Evolutionary conservation across 1,284 basidiomycete species (phyloP).

Genomic region (Malassezia vespertilionis): DNA sequence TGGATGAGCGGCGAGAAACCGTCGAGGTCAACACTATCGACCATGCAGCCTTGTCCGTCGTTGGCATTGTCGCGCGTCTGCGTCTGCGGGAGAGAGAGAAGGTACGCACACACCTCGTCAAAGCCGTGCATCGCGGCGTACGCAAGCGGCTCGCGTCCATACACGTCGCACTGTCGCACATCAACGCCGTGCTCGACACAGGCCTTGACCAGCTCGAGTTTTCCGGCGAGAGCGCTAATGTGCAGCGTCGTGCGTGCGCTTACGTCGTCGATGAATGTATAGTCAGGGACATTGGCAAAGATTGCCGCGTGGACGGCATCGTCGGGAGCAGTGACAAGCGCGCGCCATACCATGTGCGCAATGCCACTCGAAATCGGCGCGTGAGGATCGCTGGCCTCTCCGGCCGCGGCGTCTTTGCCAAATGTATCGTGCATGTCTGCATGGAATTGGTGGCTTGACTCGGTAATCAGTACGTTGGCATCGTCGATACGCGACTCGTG

Average conservation of each 20-base stretch:
- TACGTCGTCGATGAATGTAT: constrained; percentile 86
- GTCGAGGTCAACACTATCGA: constrained; percentile 53
- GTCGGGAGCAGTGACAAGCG: constrained; percentile 31
- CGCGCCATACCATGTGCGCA: constrained; percentile 41
- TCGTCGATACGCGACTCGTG: constrained; percentile 26
- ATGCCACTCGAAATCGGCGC: constrained; percentile 26
- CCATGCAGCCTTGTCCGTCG: neutral
- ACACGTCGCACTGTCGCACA: constrained; percentile 65
- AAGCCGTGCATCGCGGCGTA: constrained; percentile 93
- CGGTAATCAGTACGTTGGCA: constrained; percentile 30
- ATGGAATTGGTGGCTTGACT: constrained; percentile 15
- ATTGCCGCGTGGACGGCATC: constrained; percentile 32
- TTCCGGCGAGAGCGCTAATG: constrained; percentile 77
- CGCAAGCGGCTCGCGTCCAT: constrained; percentile 84
- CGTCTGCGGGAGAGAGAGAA: constrained; percentile 61
- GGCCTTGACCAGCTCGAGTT: constrained; percentile 65
- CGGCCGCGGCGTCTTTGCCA: constrained; percentile 7
- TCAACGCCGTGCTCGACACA: constrained; percentile 67
- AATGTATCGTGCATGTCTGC: constrained; percentile 24
- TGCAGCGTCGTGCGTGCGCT: constrained; percentile 92
- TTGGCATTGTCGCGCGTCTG: neutral
- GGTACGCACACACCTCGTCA: constrained; percentile 61
- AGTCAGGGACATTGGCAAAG: constrained; percentile 57
- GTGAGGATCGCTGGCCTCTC: constrained; percentile 22
- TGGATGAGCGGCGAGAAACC: constrained; percentile 89